phyloP scores from a whole-genome alignment of 2,329 filamentous ascomycete genomes.

The Aspergillus clavatus region DNA sequence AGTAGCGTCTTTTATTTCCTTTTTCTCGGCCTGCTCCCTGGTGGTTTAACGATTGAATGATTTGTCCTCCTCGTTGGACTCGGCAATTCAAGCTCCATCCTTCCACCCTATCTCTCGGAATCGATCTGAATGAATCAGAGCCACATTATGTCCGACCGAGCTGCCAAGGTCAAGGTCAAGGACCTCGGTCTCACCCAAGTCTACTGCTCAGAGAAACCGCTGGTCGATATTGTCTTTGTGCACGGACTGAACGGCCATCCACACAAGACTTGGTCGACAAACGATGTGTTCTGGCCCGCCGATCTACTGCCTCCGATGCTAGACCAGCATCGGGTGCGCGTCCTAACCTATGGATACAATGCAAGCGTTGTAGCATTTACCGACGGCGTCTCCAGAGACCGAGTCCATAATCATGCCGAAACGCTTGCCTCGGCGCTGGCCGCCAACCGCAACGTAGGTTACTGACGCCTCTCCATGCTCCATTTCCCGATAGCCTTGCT shows the following conservation, averaged over 20 bases:
- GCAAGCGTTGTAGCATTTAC: constrained; percentile 55
- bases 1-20: no score
- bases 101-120: not conserved
- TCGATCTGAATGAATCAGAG: constrained; percentile 1
- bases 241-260: constrained; percentile 67
- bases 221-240: constrained; percentile 59
- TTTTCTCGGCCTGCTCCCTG: no score
- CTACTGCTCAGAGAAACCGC: constrained; percentile 34
- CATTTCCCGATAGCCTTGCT: not conserved
- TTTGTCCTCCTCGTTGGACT: no score
- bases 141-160: not conserved
- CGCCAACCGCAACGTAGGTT: constrained; percentile 53
- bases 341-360: constrained; percentile 71
- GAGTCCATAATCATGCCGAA: constrained; percentile 67
- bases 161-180: constrained; percentile 26
- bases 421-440: constrained; percentile 60
- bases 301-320: constrained; percentile 62
- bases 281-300: constrained; percentile 60
- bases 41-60: no score
- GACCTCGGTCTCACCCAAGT: constrained; percentile 41
- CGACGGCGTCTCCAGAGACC: constrained; percentile 56
- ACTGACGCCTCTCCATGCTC: not conserved
- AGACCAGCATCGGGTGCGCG: constrained; percentile 53
- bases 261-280: constrained; percentile 57
- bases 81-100: no score